Base-by-base conservation (phyloP, 139 green algal species). In the Desmodesmus armatus region DNA sequence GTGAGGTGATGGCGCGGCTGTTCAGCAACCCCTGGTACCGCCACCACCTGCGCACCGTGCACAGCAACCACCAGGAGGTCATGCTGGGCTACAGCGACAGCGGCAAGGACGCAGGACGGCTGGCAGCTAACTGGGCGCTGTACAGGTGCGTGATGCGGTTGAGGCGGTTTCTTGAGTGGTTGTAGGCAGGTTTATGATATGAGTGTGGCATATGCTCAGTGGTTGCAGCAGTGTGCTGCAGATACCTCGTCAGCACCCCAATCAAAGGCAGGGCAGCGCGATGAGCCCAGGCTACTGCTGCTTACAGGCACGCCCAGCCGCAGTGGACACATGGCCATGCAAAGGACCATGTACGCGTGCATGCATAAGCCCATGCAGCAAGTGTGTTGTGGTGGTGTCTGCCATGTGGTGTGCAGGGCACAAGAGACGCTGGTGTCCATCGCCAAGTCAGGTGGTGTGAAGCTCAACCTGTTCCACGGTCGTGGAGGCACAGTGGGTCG, bases 11-110 rank as follows among this genome's bases (percentile, higher is more conserved):
- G 88, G 71, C 69, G 3, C 62, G 75, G 74, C 91, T 97, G n/a
- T 88, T 96, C 33, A 80, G 49, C 49, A 91, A 93, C 79, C 75
- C 75, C n/a, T 94, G 91, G 91, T 97, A 96, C 88, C 74, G 82
- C 6, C 37, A 88, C n/a, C 93, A 92, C 85, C 85, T 97, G 35
- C 23, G 69, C 51, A 55, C n/a, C n/a, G 66, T 76, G 4, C 90
- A 94, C 75, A 78, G 92, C 73, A 88, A 94, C 83, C 55, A 91
- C 71, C 94, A 97, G 91, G 94, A 97, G 91, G 90, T 97, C 29
- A 99, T 99, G 97, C 94, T 99, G 39, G 97, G 97, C 0, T 99
- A 99, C 91, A 96, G 90, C 60, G 97, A 99, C 93, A 96, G 90
- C 40, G 97, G 97, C 72, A 99, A 99, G 92, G 97, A 99, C 84